phyloP scores from a whole-genome alignment of 306 rosid species.

The Citrullus colocynthis region DNA sequence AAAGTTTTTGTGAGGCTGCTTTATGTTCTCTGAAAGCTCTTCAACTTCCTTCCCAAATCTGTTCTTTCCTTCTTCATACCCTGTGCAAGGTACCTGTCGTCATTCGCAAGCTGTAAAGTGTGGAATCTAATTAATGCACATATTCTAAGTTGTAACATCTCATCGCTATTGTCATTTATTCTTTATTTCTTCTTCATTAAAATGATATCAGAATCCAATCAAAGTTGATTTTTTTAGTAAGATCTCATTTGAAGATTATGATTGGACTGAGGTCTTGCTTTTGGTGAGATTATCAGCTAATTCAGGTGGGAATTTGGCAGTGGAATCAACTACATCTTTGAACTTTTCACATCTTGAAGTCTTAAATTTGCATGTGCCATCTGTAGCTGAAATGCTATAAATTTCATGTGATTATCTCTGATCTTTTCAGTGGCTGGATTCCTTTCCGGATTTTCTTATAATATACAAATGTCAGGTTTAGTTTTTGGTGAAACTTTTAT shows the following conservation, averaged over 20 bases:
- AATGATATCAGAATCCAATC: conserved; percentile 1
- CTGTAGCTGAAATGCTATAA: neutral
- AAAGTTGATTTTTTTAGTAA: neutral
- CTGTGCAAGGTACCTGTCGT: neutral
- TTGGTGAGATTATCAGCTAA: neutral
- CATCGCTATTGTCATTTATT: neutral
- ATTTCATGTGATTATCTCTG: conserved; percentile 7
- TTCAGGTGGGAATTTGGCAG: neutral
- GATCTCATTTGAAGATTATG: neutral
- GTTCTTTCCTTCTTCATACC: neutral
- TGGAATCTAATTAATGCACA: neutral
- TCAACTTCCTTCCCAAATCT: conserved; percentile 4
- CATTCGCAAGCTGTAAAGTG: neutral
- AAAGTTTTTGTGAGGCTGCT: neutral
- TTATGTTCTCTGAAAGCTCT: neutral
- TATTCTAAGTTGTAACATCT: neutral
- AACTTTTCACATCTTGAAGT: neutral
- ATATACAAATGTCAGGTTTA: conserved; percentile 5
- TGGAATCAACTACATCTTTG: neutral
- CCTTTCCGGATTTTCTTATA: neutral
- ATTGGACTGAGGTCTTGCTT: neutral
- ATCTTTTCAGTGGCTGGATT: neutral
- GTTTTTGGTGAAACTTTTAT: neutral
- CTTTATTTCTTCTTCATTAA: neutral
- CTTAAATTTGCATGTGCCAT: conserved; percentile 3